phyloP scores from a whole-genome alignment of 345 rosid genomes.

The Passiflora organensis region DNA sequence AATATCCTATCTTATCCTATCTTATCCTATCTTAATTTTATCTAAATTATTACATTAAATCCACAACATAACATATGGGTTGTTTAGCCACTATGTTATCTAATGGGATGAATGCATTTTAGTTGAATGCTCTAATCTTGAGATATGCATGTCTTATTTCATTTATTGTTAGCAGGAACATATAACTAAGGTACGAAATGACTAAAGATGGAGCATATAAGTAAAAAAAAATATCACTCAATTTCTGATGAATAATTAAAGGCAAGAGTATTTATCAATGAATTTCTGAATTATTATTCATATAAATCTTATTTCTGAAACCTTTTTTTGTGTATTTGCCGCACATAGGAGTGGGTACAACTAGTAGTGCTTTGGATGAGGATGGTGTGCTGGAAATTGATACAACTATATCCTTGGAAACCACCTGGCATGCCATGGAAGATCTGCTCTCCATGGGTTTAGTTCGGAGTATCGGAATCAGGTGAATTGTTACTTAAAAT shows the following conservation, averaged over 20 bases:
- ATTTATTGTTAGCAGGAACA: no score
- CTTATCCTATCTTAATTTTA: no score
- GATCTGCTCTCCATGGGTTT: slow-evolving; percentile 75
- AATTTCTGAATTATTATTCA: no score
- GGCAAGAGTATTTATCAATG: no score
- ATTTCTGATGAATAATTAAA: background rate
- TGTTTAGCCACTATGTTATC: no score
- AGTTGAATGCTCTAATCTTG: background rate
- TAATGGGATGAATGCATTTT: background rate
- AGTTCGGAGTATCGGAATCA: slow-evolving; percentile 83
- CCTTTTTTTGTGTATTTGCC: slow-evolving; percentile 4
- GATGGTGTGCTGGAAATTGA: slow-evolving; percentile 81
- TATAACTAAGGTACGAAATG: background rate
- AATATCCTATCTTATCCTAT: no score
- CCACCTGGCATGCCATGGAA: slow-evolving; percentile 94
- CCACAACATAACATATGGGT: no score
- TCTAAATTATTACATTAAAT: no score
- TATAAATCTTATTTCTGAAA: background rate
- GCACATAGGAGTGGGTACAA: slow-evolving; percentile 61
- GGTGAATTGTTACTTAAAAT: slow-evolving; percentile 25
- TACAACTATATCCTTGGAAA: slow-evolving; percentile 70
- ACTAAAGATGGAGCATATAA: background rate
- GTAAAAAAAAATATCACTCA: no score
- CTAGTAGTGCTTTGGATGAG: slow-evolving; percentile 61
- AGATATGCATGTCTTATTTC: background rate